Conservation (phyloP, 2,329 filamentous ascomycete genomes). For the Tothia fuscella region DNA sequence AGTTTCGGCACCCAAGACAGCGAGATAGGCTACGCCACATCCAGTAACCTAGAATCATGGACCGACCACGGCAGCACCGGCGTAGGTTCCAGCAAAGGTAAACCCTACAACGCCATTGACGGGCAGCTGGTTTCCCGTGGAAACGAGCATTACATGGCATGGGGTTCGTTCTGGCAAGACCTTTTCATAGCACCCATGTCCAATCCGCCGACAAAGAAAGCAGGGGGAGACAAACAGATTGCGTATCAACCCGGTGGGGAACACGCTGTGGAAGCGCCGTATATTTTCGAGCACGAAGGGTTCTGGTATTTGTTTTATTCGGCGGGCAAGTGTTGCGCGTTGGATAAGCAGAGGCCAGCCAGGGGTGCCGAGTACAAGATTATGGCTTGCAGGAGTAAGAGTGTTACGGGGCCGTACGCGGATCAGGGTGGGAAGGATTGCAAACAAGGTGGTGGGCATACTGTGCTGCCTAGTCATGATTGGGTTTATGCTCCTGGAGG, state of each 20-base stretch:
- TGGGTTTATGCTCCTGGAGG: constrained; percentile 54
- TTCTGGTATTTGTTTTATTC: constrained; percentile 57
- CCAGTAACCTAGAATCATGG: constrained; percentile 42
- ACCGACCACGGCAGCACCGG: constrained; percentile 46
- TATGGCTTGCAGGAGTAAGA: constrained; percentile 48
- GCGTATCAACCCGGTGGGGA: constrained; percentile 40
- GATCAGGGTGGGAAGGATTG: constrained; percentile 44
- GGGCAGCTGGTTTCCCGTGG: constrained; percentile 30
- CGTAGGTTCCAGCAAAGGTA: constrained; percentile 29
- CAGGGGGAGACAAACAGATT: constrained; percentile 29
- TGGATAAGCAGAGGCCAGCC: constrained; percentile 39
- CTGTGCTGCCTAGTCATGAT: constrained; percentile 48
- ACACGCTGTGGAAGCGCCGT: constrained; percentile 46
- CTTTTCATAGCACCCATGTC: constrained; percentile 42
- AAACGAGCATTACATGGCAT: constrained; percentile 42
- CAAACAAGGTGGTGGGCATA: constrained; percentile 45
- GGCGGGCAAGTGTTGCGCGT: constrained; percentile 50
- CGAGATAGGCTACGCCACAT: constrained; percentile 48
- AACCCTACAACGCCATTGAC: constrained; percentile 42
- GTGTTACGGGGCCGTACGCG: constrained; percentile 41
- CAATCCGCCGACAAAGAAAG: constrained; percentile 19
- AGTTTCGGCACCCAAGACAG: constrained; percentile 49
- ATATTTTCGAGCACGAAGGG: constrained; percentile 41
- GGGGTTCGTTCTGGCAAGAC: constrained; percentile 58
- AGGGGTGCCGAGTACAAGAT: constrained; percentile 54